A percentile compares a stretch with the other conserved stretches of the same genome.
Conservation (phyloP, 2,329 filamentous ascomycete genomes). For the Trichoderma guizhouense region DNA sequence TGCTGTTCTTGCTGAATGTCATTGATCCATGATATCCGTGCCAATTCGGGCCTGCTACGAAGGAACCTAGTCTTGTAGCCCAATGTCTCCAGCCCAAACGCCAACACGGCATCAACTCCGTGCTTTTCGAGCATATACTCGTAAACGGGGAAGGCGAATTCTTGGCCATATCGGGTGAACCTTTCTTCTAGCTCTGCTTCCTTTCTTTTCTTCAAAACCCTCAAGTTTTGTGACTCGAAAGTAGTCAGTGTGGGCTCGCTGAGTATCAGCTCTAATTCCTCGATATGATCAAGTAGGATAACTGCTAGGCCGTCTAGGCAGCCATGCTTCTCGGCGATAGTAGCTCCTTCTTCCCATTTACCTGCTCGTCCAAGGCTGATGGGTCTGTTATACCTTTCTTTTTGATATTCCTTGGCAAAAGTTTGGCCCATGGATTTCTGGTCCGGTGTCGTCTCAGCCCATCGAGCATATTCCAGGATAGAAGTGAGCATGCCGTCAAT, state of each 20-base stretch:
- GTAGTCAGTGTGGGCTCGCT: conserved; percentile 28
- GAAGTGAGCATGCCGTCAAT: conserved; percentile 55
- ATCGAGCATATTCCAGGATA: conserved; percentile 52
- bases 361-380: conserved; percentile 52
- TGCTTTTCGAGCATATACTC: conserved; percentile 68
- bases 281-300: conserved; percentile 53
- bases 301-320: conserved; percentile 55
- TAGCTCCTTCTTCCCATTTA: conserved; percentile 57
- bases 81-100: conserved; percentile 65
- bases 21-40: conserved; percentile 91
- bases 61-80: conserved; percentile 76
- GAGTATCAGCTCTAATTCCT: conserved; percentile 33
- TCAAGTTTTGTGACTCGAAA: conserved; percentile 30
- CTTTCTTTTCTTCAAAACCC: conserved; percentile 38
- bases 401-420: conserved; percentile 47
- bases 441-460: conserved; percentile 45
- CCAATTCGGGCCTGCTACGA: conserved; percentile 65
- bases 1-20: conserved; percentile 76
- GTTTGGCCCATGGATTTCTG: conserved; percentile 42
- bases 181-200: conserved; percentile 47
- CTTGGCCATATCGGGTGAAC: conserved; percentile 62
- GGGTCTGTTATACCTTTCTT: conserved; percentile 51
- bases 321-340: conserved; percentile 56
- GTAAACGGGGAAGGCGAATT: conserved; percentile 75
- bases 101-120: conserved; percentile 65